Conservation (phyloP, 2,329 filamentous ascomycete genomes). For the Onygena corvina region DNA sequence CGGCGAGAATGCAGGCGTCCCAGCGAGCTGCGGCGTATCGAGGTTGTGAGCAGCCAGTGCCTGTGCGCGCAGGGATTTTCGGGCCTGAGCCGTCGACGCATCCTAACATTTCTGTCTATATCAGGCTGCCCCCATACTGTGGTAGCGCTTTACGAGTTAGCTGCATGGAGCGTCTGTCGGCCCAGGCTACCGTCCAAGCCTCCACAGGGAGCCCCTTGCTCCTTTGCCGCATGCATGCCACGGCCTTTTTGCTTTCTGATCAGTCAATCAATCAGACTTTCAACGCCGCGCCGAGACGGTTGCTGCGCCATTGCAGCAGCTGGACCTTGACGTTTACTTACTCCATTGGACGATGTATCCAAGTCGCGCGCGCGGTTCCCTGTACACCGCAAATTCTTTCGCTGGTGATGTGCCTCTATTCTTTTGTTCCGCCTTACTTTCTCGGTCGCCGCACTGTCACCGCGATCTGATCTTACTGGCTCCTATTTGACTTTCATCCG, state of each 20-base stretch:
- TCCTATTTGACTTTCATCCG: too few species aligned
- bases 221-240: constrained; percentile 6
- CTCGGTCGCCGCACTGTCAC: too few species aligned
- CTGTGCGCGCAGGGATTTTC: constrained; percentile 2
- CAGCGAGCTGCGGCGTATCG: neutral
- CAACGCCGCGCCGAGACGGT: constrained; percentile 2
- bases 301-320: neutral
- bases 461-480: too few species aligned
- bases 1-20: neutral
- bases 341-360: constrained; percentile 1
- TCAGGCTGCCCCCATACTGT: constrained; percentile 3
- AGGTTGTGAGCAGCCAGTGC: neutral
- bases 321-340: neutral
- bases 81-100: neutral
- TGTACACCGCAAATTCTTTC: neutral
- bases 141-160: constrained; percentile 5
- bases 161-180: constrained; percentile 6
- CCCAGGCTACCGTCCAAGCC: constrained; percentile 3
- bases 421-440: neutral
- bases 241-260: neutral
- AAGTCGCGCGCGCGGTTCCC: neutral
- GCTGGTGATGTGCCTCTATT: constrained; percentile 2
- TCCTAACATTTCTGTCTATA: constrained; percentile 3
- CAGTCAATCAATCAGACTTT: constrained; percentile 4
- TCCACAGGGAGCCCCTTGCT: constrained; percentile 2